Conservation (phyloP, 1,284 basidiomycete species). For the Microbotryum intermedium region DNA sequence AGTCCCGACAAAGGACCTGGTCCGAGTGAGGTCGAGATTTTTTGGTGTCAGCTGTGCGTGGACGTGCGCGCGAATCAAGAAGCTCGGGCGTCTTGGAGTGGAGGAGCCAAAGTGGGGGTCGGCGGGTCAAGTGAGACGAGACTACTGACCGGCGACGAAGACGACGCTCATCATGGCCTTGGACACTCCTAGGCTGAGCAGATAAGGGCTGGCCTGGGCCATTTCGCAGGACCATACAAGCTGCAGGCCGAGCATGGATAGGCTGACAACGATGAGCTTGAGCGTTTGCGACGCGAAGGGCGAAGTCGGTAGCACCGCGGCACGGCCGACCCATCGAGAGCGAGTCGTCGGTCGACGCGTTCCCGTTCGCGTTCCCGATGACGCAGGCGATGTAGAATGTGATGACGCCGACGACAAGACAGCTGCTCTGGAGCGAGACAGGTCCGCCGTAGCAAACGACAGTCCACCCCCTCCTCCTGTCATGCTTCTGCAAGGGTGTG, state of each 20-base stretch:
- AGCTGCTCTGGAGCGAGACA: too few relatives aligned
- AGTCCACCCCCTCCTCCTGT: too few relatives aligned
- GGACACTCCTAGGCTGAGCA: constrained; percentile 32
- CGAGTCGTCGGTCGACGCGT: background rate
- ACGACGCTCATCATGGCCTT: constrained; percentile 40
- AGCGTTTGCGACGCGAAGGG: constrained; percentile 10
- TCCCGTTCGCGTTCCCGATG: background rate
- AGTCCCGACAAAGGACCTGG: constrained; percentile 24
- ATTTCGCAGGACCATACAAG: constrained; percentile 33
- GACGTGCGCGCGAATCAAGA: background rate
- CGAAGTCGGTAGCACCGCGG: constrained; percentile 1
- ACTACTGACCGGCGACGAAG: constrained; percentile 31
- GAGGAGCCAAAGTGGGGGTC: constrained; percentile 4
- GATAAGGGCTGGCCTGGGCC: constrained; percentile 32
- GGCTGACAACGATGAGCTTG: constrained; percentile 9
- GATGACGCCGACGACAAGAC: too few relatives aligned
- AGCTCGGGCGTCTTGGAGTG: background rate
- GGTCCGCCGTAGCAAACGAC: too few relatives aligned
- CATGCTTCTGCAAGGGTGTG: too few relatives aligned
- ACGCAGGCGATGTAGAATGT: too few relatives aligned
- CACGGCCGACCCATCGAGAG: constrained; percentile 21
- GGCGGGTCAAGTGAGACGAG: background rate
- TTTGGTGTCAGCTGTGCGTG: background rate
- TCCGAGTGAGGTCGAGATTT: background rate
- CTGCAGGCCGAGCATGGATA: constrained; percentile 23